These are phyloP conservation scores for Canna indica DNA, from an alignment of 176 grass and related monocot species.

Conservation along the genomic window DNA sequence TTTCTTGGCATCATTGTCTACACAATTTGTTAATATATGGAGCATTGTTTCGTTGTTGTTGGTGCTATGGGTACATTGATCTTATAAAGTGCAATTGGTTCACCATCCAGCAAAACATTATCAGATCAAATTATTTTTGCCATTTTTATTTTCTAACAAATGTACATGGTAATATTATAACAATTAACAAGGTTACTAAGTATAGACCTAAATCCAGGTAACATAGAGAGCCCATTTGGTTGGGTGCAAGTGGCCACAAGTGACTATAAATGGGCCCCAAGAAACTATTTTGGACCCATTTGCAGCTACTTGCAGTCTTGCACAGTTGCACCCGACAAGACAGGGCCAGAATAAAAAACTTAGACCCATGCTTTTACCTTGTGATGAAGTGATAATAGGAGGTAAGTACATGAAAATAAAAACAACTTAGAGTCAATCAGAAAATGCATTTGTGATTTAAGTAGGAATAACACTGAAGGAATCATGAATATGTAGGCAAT, in stretches of 20 bases:
- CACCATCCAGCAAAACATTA: too few relatives aligned
- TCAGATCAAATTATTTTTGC: not conserved
- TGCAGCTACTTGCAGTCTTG: too few relatives aligned
- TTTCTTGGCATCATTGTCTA: too few relatives aligned
- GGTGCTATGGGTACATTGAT: too few relatives aligned
- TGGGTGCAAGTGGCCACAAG: too few relatives aligned
- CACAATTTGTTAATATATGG: too few relatives aligned
- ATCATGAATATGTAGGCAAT: not conserved
- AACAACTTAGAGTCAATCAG: not conserved
- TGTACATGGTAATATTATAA: not conserved
- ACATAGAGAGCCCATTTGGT: too few relatives aligned
- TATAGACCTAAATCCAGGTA: not conserved
- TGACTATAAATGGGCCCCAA: too few relatives aligned
- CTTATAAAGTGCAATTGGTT: too few relatives aligned
- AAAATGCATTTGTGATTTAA: not conserved
- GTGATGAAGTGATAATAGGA: not conserved
- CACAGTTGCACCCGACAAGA: too few relatives aligned
- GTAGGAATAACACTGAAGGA: not conserved
- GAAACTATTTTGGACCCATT: too few relatives aligned
- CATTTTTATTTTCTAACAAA: not conserved
- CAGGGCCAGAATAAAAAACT: not conserved
- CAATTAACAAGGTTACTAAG: not conserved
- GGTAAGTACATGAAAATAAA: not conserved
- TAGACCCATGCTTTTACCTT: not conserved
- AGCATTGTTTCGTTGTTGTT: too few relatives aligned